A percentile compares a stretch with the other conserved stretches of the same genome.
Conservation (phyloP, 2,329 filamentous ascomycete genomes). For the Colletotrichum endophyticum region DNA sequence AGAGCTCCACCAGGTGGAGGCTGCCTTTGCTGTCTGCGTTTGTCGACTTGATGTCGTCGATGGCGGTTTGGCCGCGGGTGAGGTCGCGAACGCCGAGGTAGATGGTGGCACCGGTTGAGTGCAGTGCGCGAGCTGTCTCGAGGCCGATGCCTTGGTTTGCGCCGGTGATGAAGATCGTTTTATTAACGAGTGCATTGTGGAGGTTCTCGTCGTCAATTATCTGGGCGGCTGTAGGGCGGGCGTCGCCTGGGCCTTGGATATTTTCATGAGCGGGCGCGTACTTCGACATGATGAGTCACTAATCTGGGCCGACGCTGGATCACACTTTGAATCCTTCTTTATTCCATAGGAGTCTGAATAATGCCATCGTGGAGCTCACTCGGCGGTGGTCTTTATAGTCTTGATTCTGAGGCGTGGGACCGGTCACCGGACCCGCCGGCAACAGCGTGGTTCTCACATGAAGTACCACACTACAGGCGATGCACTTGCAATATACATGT, state of each 20-base stretch:
- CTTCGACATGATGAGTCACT: neutral
- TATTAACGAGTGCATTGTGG: conserved; percentile 27
- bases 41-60: conserved; percentile 21
- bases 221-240: conserved; percentile 20
- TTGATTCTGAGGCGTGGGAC: accelerated
- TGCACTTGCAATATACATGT: accelerated
- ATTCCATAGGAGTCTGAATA: too few relatives aligned
- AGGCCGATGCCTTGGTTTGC: conserved; percentile 40
- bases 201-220: conserved; percentile 19
- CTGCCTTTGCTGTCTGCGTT: neutral
- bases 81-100: conserved; percentile 39
- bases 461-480: accelerated
- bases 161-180: conserved; percentile 41
- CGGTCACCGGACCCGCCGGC: neutral
- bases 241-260: conserved; percentile 17
- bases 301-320: too few relatives aligned
- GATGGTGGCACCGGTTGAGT: conserved; percentile 40
- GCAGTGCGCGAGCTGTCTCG: conserved; percentile 40
- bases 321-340: too few relatives aligned
- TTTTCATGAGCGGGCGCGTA: neutral
- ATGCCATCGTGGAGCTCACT: neutral
- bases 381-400: accelerated
- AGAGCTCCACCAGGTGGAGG: neutral
- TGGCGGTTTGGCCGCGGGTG: conserved; percentile 31
- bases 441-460: neutral